Evolutionary conservation across 805 yeast species (phyloP).

Genomic region (Ogataea chonburiensis): DNA sequence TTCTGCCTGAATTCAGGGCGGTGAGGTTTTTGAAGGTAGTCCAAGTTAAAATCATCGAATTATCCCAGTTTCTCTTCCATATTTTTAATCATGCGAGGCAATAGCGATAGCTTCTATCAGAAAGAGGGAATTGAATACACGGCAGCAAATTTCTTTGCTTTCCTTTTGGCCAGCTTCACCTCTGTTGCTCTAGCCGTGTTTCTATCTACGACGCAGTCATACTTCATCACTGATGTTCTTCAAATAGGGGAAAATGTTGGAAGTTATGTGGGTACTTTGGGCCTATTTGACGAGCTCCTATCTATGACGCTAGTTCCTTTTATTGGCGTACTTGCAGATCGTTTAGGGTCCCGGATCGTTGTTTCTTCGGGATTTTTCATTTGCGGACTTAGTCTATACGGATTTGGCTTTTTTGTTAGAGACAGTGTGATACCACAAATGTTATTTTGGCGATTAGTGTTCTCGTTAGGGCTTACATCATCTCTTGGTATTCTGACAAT

Average conservation of each 20-base stretch:
- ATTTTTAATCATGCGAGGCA: no score
- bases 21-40: no score
- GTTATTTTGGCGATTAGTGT: constrained; percentile 50
- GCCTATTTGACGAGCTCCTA: constrained; percentile 59
- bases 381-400: constrained; percentile 45
- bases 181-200: constrained; percentile 31
- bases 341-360: constrained; percentile 57
- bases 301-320: constrained; percentile 56
- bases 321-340: constrained; percentile 62
- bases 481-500: constrained; percentile 47
- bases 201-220: constrained; percentile 32
- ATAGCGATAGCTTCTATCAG: no score
- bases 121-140: no score
- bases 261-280: constrained; percentile 46
- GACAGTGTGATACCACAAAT: constrained; percentile 47
- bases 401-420: constrained; percentile 46
- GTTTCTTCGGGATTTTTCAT: constrained; percentile 48
- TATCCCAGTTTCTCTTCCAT: no score
- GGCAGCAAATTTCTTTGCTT: constrained; percentile 27
- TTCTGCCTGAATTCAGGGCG: no score
- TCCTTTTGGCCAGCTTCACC: constrained; percentile 24
- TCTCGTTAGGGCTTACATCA: constrained; percentile 59
- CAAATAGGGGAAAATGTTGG: constrained; percentile 36
- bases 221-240: constrained; percentile 34
- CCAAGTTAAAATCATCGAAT: no score